Evolutionary conservation across 2,329 filamentous ascomycete genomes (phyloP).

Genomic region (Orbilia quercus): DNA sequence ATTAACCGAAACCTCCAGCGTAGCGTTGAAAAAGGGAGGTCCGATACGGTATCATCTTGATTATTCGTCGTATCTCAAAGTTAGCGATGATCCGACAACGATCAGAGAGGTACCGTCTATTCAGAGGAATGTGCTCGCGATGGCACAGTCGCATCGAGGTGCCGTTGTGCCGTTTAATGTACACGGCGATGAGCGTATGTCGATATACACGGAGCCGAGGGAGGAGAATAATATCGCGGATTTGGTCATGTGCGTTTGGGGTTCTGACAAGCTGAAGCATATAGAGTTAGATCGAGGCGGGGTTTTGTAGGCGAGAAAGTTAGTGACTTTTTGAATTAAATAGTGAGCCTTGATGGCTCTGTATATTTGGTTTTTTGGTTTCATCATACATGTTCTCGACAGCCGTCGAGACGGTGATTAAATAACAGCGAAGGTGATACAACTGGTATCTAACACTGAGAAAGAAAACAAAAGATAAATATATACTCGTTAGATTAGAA

Average conservation of each 20-base stretch:
- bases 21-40: constrained; percentile 24
- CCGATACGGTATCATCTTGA: constrained; percentile 49
- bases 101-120: constrained; percentile 46
- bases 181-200: constrained; percentile 52
- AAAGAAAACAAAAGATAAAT: not conserved
- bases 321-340: not conserved
- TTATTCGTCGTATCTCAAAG: constrained; percentile 48
- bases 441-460: constrained; percentile 12
- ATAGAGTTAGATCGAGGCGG: constrained; percentile 2
- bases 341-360: not conserved
- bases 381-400: constrained; percentile 7
- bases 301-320: not conserved
- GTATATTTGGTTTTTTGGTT: not conserved
- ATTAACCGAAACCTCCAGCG: constrained; percentile 51
- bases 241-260: constrained; percentile 55
- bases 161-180: constrained; percentile 39
- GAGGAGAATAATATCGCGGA: constrained; percentile 49
- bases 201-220: constrained; percentile 54
- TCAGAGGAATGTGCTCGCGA: constrained; percentile 46
- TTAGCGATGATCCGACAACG: not conserved
- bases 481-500: not conserved
- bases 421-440: constrained; percentile 21
- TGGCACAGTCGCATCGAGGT: constrained; percentile 43
- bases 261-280: constrained; percentile 37
- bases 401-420: not conserved